phyloP scores from a whole-genome alignment of 23 red algal genomes.

The Agarophyton chilense region DNA sequence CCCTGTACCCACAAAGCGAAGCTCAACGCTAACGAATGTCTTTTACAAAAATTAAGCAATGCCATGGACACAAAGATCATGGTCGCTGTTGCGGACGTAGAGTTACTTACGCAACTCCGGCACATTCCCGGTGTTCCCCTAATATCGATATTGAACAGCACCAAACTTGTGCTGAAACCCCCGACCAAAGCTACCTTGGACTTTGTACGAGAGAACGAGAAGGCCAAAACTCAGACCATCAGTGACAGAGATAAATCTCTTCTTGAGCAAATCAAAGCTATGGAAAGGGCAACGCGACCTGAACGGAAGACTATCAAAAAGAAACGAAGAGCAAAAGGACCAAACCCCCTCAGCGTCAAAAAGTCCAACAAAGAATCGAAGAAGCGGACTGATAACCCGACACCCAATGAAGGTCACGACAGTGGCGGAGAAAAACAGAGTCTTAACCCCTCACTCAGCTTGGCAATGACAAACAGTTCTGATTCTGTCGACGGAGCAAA shows the following conservation, averaged over 20 bases:
- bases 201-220: conserved; percentile 4
- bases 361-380: conserved; percentile 16
- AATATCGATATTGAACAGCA: conserved; percentile 50
- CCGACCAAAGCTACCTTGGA: conserved; percentile 40
- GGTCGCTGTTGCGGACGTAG: conserved; percentile 38
- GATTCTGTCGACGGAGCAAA: background rate
- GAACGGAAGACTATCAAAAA: conserved; percentile 7
- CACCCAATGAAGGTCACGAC: background rate
- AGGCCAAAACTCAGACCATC: conserved; percentile 14
- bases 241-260: conserved; percentile 24
- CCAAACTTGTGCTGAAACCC: conserved; percentile 48
- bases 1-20: conserved; percentile 26
- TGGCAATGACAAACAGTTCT: background rate
- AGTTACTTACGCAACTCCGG: conserved; percentile 24
- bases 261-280: conserved; percentile 9
- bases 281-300: background rate
- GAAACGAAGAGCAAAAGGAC: conserved; percentile 47
- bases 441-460: background rate
- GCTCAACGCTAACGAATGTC: conserved; percentile 5
- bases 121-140: conserved; percentile 61
- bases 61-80: background rate
- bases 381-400: background rate
- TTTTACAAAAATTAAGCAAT: background rate
- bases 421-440: background rate
- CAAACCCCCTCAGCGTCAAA: conserved; percentile 70